Evolutionary conservation across 2,329 filamentous ascomycete genomes (phyloP).

Genomic region (Diaporthe australafricana): DNA sequence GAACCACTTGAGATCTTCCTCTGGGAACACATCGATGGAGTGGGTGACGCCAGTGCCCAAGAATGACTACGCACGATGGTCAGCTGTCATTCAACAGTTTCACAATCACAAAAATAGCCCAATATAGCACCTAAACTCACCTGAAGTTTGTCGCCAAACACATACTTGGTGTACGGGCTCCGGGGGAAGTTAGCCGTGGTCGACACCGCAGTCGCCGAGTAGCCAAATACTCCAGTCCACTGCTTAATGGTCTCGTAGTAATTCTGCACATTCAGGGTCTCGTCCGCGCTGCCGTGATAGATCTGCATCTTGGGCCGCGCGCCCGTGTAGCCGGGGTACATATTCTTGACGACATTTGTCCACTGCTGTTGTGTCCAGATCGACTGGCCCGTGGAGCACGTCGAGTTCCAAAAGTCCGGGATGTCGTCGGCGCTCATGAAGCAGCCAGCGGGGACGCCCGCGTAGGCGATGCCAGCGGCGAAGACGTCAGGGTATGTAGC

Average conservation of each 20-base stretch:
- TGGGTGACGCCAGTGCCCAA: background rate
- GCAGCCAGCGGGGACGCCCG: constrained; percentile 58
- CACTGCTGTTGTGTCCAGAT: constrained; percentile 58
- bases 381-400: constrained; percentile 60
- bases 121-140: background rate
- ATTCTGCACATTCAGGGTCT: constrained; percentile 62
- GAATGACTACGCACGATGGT: background rate
- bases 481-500: constrained; percentile 62
- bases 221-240: constrained; percentile 63
- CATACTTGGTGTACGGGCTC: background rate
- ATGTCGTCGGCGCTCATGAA: constrained; percentile 54
- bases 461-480: constrained; percentile 55
- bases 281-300: constrained; percentile 66
- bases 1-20: constrained; percentile 8
- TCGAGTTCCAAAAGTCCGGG: constrained; percentile 59
- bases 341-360: constrained; percentile 57
- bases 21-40: constrained; percentile 9
- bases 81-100: background rate
- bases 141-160: constrained; percentile 2
- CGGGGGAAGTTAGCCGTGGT: background rate
- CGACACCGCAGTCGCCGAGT: background rate
- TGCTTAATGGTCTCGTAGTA: constrained; percentile 69
- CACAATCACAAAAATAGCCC: too few relatives aligned
- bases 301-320: constrained; percentile 66
- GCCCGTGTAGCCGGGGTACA: constrained; percentile 63